Conservation (phyloP, 768 basidiomycete genomes). For the Pulveroboletus sp. region DNA sequence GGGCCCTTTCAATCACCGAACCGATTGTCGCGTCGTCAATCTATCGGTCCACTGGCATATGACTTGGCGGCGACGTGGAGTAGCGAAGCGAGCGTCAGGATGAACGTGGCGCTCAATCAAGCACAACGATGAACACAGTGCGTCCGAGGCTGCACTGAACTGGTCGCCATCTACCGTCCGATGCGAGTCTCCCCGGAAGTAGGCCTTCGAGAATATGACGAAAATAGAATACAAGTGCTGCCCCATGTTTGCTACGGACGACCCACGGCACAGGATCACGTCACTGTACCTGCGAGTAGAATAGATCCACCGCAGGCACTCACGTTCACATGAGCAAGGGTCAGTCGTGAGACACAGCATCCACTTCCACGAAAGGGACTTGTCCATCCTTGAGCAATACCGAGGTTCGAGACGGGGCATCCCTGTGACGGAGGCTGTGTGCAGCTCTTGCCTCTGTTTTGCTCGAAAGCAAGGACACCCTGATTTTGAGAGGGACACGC, state of each 20-base stretch:
- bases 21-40: not conserved
- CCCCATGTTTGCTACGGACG: not conserved
- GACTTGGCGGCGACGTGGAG: not conserved
- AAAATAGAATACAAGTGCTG: not conserved
- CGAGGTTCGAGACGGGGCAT: too few species aligned
- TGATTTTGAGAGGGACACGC: not conserved
- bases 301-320: not conserved
- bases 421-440: not conserved
- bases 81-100: not conserved
- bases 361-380: not conserved
- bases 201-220: not conserved
- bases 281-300: not conserved
- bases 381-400: conserved; percentile 9
- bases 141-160: not conserved
- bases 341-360: too few species aligned
- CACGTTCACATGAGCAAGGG: not conserved
- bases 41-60: not conserved
- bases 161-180: too few species aligned
- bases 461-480: not conserved
- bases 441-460: conserved; percentile 1
- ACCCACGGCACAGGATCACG: not conserved
- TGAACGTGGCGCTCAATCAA: too few species aligned
- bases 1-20: not conserved
- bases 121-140: too few species aligned
- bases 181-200: not conserved